Base-by-base conservation (phyloP, 2,329 filamentous ascomycete genomes). In the Trichoderma sp. region DNA sequence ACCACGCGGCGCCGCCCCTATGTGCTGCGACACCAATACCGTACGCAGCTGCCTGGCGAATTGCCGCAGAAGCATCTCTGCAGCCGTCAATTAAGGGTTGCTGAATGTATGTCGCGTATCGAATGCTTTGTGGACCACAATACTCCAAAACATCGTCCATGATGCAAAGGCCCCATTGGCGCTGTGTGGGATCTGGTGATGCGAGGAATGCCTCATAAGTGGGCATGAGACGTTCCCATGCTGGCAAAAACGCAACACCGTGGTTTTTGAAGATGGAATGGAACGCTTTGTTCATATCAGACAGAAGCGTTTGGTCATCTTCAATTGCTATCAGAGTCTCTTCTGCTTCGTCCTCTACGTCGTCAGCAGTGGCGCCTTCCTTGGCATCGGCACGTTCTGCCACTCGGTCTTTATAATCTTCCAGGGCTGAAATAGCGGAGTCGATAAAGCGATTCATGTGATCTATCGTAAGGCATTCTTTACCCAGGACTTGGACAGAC, bases 261-360 rank as follows among this genome's bases (percentile, higher is more conserved):
- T 97, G 94, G 82, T 97, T 94, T 85, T 98, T 98, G 87, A 99
- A 99, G 73, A 99, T 93, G 71, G 94, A 95, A 81, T 99, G 96
- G 87, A 97, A 99, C 0, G 96, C 95, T 85, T 99, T 99, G 88
- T 99, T 99, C 96, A 99, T 99, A 77, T 99, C 96, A 1, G 94
- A 97, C 55, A 99, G 87, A 21, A 99, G 86, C 27, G 94, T 97
- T 81, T 98, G 95, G 78, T 99, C 96, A 74, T 99, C 96, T 79
- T 99, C 96, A 59, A 99, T 94, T 14, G 95, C 96, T 75, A 96
- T 91, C 37, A 96, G 86, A 56, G 91, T 88, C 64, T 97, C 95
- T 74, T 97, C 92, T 19, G 91, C 91, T 70, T 96, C 91, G 76
- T 97, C 94, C 73, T 97, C 95, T 19, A 91, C 94, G 69, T 98